Evolutionary conservation across 345 rosid species (phyloP).

Genomic region (Citropsis articulata): DNA sequence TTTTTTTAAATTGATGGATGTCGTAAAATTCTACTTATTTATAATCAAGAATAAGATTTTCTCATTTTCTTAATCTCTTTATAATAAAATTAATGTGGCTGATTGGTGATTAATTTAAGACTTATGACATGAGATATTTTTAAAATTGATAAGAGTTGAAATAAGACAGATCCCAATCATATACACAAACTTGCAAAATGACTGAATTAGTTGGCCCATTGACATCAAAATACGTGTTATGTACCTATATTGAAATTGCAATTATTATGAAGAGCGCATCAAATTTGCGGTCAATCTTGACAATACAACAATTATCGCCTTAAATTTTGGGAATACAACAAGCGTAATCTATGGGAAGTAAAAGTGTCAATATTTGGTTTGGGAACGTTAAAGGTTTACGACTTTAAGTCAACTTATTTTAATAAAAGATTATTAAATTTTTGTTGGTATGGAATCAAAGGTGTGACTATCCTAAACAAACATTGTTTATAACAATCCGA

Average conservation of each 20-base stretch:
- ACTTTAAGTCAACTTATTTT: background rate
- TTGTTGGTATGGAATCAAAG: background rate
- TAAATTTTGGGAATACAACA: background rate
- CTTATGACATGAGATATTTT: too few relatives aligned
- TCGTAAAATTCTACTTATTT: too few relatives aligned
- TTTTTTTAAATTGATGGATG: background rate
- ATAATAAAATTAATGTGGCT: too few relatives aligned
- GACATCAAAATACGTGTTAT: background rate
- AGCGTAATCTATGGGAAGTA: constrained; percentile 1
- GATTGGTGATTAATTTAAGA: too few relatives aligned
- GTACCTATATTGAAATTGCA: background rate
- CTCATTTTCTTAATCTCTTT: too few relatives aligned
- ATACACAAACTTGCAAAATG: background rate
- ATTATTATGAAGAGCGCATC: background rate
- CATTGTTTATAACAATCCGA: background rate
- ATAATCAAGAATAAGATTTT: too few relatives aligned
- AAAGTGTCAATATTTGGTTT: background rate
- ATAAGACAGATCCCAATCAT: too few relatives aligned
- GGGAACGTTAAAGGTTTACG: background rate
- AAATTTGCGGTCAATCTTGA: background rate
- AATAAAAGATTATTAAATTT: background rate
- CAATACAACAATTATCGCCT: constrained; percentile 17
- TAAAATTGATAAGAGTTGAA: too few relatives aligned
- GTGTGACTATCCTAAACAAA: background rate
- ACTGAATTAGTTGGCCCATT: background rate